Percentiles rank a stretch among this genome's conserved stretches.
Evolutionary conservation across 306 rosid species (phyloP).

Genomic region (Cicer bijugum): DNA sequence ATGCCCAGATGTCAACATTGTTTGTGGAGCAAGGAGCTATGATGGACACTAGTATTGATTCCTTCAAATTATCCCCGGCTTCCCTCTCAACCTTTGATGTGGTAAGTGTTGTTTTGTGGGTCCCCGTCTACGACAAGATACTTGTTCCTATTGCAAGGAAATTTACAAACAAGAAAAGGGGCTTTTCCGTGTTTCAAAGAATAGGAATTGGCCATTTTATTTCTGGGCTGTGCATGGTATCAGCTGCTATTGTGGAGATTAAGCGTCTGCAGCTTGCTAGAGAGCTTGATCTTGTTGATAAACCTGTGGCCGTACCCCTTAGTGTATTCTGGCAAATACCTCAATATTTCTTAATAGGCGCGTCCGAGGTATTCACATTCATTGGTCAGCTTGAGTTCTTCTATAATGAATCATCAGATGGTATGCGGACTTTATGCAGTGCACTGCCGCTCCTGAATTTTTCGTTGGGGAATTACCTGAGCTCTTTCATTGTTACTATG

Average conservation of each 20-base stretch:
- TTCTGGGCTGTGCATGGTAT: slow-evolving; percentile 76
- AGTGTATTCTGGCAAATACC: slow-evolving; percentile 85
- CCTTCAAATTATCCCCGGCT: slow-evolving; percentile 82
- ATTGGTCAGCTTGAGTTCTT: slow-evolving; percentile 89
- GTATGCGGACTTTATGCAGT: slow-evolving; percentile 78
- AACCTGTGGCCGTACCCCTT: slow-evolving; percentile 67
- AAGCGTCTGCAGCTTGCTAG: slow-evolving; percentile 62
- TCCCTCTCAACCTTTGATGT: slow-evolving; percentile 78
- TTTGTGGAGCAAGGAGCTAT: slow-evolving; percentile 87
- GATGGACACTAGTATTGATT: slow-evolving; percentile 79
- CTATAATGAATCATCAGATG: slow-evolving; percentile 85
- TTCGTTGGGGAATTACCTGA: slow-evolving; percentile 79
- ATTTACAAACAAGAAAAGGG: slow-evolving; percentile 73
- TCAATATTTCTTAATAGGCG: slow-evolving; percentile 80
- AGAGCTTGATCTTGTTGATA: slow-evolving; percentile 65
- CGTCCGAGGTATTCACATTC: slow-evolving; percentile 77
- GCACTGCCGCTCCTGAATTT: slow-evolving; percentile 68
- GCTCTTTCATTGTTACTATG: slow-evolving; percentile 75
- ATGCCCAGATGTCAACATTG: slow-evolving; percentile 92
- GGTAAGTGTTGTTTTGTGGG: slow-evolving; percentile 81
- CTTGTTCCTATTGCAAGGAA: slow-evolving; percentile 77
- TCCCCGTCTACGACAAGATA: slow-evolving; percentile 73
- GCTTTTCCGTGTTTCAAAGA: slow-evolving; percentile 74
- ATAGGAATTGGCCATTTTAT: slow-evolving; percentile 81
- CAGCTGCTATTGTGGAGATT: slow-evolving; percentile 83